Percentiles rank a stretch among this genome's conserved stretches.
Evolutionary conservation across 257 asterid species (phyloP).

Genomic region (Lithospermum erythrorhizon): DNA sequence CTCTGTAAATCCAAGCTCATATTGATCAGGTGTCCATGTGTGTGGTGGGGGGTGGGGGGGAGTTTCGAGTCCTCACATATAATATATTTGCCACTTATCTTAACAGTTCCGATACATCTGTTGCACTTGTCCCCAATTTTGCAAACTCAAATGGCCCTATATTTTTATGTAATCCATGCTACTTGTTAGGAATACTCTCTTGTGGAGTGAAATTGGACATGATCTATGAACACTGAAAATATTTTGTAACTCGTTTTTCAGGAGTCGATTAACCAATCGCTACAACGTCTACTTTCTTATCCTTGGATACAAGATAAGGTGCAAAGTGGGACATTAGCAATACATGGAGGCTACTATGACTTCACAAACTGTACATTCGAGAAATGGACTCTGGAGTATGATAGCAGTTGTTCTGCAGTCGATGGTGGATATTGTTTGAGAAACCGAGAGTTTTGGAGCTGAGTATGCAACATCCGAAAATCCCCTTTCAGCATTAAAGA

Average conservation of each 20-base stretch:
- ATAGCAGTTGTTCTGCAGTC: conserved; percentile 20
- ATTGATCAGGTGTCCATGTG: background rate
- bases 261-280: conserved; percentile 79
- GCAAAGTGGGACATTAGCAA: conserved; percentile 37
- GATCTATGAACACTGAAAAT: background rate
- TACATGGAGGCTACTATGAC: conserved; percentile 96
- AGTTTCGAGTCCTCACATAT: background rate
- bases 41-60: background rate
- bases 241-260: conserved; percentile 14
- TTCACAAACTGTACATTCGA: conserved; percentile 75
- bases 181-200: background rate
- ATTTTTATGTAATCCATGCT: background rate
- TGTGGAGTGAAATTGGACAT: background rate
- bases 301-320: conserved; percentile 82
- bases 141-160: too few species aligned
- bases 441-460: conserved; percentile 66
- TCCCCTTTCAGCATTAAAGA: background rate
- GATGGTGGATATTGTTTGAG: conserved; percentile 34
- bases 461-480: conserved; percentile 5
- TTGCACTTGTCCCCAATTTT: too few species aligned
- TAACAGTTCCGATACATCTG: too few species aligned
- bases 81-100: too few species aligned
- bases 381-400: conserved; percentile 75
- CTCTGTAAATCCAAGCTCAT: background rate
- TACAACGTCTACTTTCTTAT: conserved; percentile 67